A percentile compares a stretch with the other conserved stretches of the same genome.
These are phyloP conservation scores for Podila clonocystis DNA, from an alignment of 192 early-diverging fungal genomes.

Conservation along the genomic window DNA sequence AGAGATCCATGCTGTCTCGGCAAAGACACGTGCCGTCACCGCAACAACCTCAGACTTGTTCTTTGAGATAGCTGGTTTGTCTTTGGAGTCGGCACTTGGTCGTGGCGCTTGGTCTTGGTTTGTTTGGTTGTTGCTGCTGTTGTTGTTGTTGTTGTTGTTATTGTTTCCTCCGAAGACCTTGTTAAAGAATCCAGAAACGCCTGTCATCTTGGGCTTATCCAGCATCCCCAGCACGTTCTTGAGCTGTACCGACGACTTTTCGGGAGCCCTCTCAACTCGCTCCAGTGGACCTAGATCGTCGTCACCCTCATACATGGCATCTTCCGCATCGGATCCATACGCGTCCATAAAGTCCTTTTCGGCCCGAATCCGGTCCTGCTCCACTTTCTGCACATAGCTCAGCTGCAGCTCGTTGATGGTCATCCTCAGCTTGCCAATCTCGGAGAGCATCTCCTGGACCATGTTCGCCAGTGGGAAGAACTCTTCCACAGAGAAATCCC, in stretches of 20 bases:
- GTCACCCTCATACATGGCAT: background rate
- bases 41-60: slow-evolving; percentile 30
- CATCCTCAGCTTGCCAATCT: slow-evolving; percentile 60
- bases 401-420: slow-evolving; percentile 70
- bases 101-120: background rate
- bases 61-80: slow-evolving; percentile 17
- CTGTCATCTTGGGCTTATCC: slow-evolving; percentile 38
- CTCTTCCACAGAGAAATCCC: slow-evolving; percentile 54
- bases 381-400: slow-evolving; percentile 65
- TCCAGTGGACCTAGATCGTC: slow-evolving; percentile 5
- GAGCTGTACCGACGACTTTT: slow-evolving; percentile 14
- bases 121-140: background rate
- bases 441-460: slow-evolving; percentile 57
- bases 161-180: slow-evolving; percentile 43
- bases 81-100: slow-evolving; percentile 1
- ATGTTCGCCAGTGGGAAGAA: slow-evolving; percentile 59
- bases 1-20: slow-evolving; percentile 34
- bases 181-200: slow-evolving; percentile 44
- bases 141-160: background rate
- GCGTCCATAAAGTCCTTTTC: slow-evolving; percentile 60
- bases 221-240: slow-evolving; percentile 27
- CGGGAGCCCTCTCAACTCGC: background rate
- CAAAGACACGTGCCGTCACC: slow-evolving; percentile 29
- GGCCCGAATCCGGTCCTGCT: slow-evolving; percentile 57
- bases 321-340: slow-evolving; percentile 1